Evolutionary conservation across 805 yeast species (phyloP).

Genomic region (Candida broadrunensis): DNA sequence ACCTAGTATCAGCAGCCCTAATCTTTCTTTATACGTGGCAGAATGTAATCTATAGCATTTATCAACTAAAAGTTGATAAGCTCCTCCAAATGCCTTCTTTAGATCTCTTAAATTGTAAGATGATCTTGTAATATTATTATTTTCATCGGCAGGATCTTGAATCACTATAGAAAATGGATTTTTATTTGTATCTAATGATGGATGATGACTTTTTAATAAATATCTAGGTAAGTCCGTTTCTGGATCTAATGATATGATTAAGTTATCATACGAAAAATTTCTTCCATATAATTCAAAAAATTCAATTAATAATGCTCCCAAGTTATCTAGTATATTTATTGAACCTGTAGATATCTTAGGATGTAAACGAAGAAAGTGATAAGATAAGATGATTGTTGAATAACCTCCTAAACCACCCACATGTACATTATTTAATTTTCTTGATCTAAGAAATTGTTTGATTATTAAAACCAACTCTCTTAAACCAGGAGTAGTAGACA

Average conservation of each 20-base stretch:
- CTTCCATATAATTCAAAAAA: conserved; percentile 91
- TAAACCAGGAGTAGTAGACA: conserved; percentile 68
- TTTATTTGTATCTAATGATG: conserved; percentile 48
- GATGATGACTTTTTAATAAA: conserved; percentile 53
- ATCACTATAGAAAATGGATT: conserved; percentile 67
- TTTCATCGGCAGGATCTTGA: conserved; percentile 83
- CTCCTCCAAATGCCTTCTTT: conserved; percentile 85
- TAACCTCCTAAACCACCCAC: conserved; percentile 95
- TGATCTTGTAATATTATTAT: conserved; percentile 84
- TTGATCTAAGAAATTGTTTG: conserved; percentile 77
- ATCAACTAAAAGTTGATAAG: conserved; percentile 71
- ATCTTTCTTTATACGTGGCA: conserved; percentile 61
- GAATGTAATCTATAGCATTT: conserved; percentile 71
- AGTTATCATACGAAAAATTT: conserved; percentile 79
- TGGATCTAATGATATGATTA: conserved; percentile 62
- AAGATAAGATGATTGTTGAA: conserved; percentile 83
- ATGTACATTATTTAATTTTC: conserved; percentile 81
- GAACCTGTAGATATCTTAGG: conserved; percentile 69
- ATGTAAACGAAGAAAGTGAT: conserved; percentile 74
- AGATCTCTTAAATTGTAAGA: conserved; percentile 77
- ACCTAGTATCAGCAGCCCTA: conserved; percentile 74
- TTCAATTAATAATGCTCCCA: conserved; percentile 85
- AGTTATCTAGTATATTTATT: conserved; percentile 66
- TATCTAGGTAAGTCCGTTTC: conserved; percentile 57
- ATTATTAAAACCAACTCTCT: conserved; percentile 78